A percentile compares a stretch with the other conserved stretches of the same genome.
Evolutionary conservation across 176 grass and related monocot genomes (phyloP).

Genomic region (Thalia dealbata): DNA sequence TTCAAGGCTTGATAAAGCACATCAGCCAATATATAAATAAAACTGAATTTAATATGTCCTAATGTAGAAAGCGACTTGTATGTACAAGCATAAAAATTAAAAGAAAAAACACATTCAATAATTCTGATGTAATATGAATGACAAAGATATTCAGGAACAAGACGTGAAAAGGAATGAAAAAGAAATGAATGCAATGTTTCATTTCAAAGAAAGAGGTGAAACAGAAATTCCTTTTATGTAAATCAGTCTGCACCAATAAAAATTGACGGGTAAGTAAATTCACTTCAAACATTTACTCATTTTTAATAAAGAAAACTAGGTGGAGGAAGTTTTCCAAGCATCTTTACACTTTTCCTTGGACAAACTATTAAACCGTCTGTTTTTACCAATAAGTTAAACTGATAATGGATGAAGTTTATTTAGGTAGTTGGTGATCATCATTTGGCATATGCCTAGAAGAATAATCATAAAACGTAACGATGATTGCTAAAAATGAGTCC

Average conservation of each 20-base stretch:
- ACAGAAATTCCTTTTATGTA: not conserved
- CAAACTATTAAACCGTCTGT: not conserved
- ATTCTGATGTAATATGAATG: not conserved
- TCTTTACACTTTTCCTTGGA: not conserved
- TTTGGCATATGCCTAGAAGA: not conserved
- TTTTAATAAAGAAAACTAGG: not conserved
- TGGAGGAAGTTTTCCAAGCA: not conserved
- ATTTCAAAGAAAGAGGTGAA: too few relatives aligned
- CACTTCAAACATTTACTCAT: not conserved
- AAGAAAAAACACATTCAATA: not conserved
- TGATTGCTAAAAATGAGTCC: not conserved
- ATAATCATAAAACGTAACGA: not conserved
- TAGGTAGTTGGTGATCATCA: not conserved
- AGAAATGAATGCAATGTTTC: too few relatives aligned
- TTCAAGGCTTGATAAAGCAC: not conserved
- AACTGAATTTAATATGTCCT: not conserved
- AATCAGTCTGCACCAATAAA: not conserved
- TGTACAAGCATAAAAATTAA: not conserved
- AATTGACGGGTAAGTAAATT: not conserved
- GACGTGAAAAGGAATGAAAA: not conserved
- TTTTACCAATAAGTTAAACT: not conserved
- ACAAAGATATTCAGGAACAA: not conserved
- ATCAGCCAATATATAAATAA: not conserved
- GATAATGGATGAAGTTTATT: not conserved
- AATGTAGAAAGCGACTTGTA: not conserved